A percentile compares a stretch with the other conserved stretches of the same genome.
Evolutionary conservation across 1,284 basidiomycete species (phyloP).

Genomic region (Naganishia albida): DNA sequence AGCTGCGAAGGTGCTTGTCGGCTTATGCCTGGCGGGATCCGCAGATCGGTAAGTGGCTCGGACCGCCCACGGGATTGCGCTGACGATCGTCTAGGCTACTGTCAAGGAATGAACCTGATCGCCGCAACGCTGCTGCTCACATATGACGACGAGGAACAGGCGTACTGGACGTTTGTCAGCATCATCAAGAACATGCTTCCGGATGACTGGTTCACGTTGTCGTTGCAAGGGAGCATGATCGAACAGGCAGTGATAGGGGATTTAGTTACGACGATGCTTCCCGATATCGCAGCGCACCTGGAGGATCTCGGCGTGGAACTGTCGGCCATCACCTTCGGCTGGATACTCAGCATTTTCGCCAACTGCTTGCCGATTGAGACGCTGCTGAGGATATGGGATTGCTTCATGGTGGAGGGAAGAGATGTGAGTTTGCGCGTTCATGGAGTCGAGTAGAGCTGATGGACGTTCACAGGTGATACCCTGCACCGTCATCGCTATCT

Average conservation of each 20-base stretch:
- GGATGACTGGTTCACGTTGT: constrained; percentile 78
- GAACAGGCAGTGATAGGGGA: constrained; percentile 89
- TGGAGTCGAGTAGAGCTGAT: constrained; percentile 2
- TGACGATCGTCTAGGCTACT: constrained; percentile 45
- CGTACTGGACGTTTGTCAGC: constrained; percentile 91
- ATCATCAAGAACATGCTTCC: constrained; percentile 84
- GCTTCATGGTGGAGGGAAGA: constrained; percentile 91
- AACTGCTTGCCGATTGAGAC: constrained; percentile 96
- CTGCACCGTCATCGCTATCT: constrained; percentile 80
- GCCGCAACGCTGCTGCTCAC: constrained; percentile 91
- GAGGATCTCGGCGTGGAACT: constrained; percentile 79
- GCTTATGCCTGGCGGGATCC: constrained; percentile 93
- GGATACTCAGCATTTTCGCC: constrained; percentile 95
- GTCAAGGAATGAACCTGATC: constrained; percentile 92
- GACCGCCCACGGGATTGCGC: not conserved
- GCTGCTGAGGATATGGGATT: constrained; percentile 87
- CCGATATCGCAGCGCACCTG: constrained; percentile 75
- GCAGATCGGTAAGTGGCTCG: constrained; percentile 66
- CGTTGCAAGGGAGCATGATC: constrained; percentile 81
- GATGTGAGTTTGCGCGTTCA: constrained; percentile 60
- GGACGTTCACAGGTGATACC: constrained; percentile 60
- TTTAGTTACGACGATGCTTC: constrained; percentile 75
- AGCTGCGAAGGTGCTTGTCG: constrained; percentile 80
- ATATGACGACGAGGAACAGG: constrained; percentile 89
- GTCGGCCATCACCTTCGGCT: constrained; percentile 93